Conservation (phyloP, 2,329 filamentous ascomycete genomes). For the Verticillium dahliae region DNA sequence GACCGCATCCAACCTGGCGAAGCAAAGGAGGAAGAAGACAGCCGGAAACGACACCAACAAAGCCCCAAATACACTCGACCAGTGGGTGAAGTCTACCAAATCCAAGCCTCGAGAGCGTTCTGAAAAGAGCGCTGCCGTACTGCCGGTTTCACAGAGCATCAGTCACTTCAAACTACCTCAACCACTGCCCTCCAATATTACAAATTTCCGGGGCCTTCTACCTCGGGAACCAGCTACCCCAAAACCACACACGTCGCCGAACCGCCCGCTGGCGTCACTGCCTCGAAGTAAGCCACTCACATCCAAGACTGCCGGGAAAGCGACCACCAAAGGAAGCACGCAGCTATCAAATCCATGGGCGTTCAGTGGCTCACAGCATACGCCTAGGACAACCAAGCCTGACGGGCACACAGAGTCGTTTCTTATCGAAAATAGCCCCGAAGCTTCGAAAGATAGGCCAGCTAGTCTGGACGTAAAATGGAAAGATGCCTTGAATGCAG, state of each 20-base stretch:
- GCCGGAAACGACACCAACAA: slow-evolving; percentile 14
- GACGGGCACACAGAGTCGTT: slow-evolving; percentile 27
- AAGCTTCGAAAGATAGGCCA: slow-evolving; percentile 21
- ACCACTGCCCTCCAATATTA: background rate
- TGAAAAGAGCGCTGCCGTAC: background rate
- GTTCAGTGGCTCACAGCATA: slow-evolving; percentile 35
- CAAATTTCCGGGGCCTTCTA: background rate
- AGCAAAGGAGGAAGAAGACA: slow-evolving; percentile 8
- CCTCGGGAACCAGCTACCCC: background rate
- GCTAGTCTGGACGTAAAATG: background rate
- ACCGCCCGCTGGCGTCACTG: background rate
- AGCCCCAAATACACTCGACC: slow-evolving; percentile 27
- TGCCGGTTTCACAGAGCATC: background rate
- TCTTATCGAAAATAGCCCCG: slow-evolving; percentile 37
- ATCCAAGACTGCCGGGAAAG: slow-evolving; percentile 17
- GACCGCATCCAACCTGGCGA: slow-evolving; percentile 14
- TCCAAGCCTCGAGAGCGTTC: background rate
- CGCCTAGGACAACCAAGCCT: slow-evolving; percentile 25
- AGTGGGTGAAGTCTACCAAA: slow-evolving; percentile 21
- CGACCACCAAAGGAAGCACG: slow-evolving; percentile 14
- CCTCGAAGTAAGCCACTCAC: slow-evolving; percentile 24
- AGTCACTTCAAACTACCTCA: background rate
- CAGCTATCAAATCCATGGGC: slow-evolving; percentile 26
- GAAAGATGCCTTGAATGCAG: background rate
- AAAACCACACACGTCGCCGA: background rate